Evolutionary conservation across 345 rosid species (phyloP), one percentile per base, ranked within the genome.

Genomic region (Boechera retrofracta): DNA sequence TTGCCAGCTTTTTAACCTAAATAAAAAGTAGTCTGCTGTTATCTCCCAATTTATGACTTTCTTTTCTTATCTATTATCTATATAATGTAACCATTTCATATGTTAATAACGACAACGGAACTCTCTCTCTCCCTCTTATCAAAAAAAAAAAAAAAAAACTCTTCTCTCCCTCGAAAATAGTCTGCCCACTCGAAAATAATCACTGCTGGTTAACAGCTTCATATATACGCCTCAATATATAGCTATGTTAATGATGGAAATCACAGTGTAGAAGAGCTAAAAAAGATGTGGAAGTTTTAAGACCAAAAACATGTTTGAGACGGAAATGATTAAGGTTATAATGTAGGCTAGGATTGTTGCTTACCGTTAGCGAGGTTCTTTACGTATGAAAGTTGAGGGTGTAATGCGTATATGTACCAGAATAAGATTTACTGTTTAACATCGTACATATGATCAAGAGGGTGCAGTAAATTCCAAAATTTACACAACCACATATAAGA

Each of bases 1-100:
- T 63, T 71, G 72, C 60, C 64, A 55, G 71, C 76, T 44, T 63
- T 64, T 77, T 42, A 36, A 45, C 59, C 53, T n/a, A 48, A 48
- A 28, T 63, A 63, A 69, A 69, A 44, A 44, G 16, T n/a, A 12
- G 29, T 56, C 29, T 64, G 71, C 44, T 16, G 18, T 29, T 55
- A 32, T 54, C 63, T 68, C 48, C 33, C 42, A 16, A 55, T 54
- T 63, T 26, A 31, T 56, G 74, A 60, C 6, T 42, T 69, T 51
- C 28, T 51, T 52, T 15, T 13, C 67, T 41, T 42, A 75, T 9
- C 44, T 31, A 76, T 61, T 15, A 75, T 8, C 42, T 39, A 76
- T 61, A 63, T 69, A 68, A 12, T 44, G 69, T 68, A 68, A 67
- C 31, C 62, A 7, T 39, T 36, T 67, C 54, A 4, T 44, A 42